A percentile compares a stretch with the other conserved stretches of the same genome.
These are phyloP conservation scores for Magnusiomyces tetraspermus DNA, from an alignment of 1,139 yeast species.

Conservation along the genomic window DNA sequence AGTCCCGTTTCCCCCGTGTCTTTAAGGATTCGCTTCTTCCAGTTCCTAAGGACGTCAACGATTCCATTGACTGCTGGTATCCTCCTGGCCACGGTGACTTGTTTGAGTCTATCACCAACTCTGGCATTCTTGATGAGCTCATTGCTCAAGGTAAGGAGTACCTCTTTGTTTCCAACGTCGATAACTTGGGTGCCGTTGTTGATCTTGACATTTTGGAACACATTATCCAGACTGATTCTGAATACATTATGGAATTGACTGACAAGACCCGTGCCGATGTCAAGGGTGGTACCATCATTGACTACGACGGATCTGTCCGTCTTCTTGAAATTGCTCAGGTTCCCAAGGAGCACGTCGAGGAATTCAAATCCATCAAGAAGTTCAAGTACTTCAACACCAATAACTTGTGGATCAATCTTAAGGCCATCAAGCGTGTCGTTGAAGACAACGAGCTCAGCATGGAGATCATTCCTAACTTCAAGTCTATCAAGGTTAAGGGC, in stretches of 20 bases:
- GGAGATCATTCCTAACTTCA: slow-evolving; percentile 93
- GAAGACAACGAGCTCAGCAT: slow-evolving; percentile 74
- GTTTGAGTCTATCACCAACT: slow-evolving; percentile 78
- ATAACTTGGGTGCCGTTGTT: slow-evolving; percentile 96
- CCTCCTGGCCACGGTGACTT: slow-evolving; percentile 99
- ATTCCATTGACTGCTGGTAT: slow-evolving; percentile 81
- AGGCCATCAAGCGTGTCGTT: slow-evolving; percentile 86
- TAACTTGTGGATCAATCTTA: slow-evolving; percentile 93
- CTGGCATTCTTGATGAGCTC: slow-evolving; percentile 87
- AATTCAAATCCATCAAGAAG: slow-evolving; percentile 93
- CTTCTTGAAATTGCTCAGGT: slow-evolving; percentile 97
- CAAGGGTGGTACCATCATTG: slow-evolving; percentile 97
- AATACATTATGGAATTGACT: slow-evolving; percentile 96
- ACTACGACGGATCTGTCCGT: slow-evolving; percentile 91
- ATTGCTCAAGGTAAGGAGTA: slow-evolving; percentile 92
- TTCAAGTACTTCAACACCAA: slow-evolving; percentile 97
- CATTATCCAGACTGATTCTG: slow-evolving; percentile 85
- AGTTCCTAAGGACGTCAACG: slow-evolving; percentile 71
- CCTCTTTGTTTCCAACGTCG: slow-evolving; percentile 94
- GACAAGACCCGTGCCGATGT: slow-evolving; percentile 99
- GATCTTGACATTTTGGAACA: slow-evolving; percentile 85
- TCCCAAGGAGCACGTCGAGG: slow-evolving; percentile 97
- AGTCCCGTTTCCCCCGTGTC: slow-evolving; percentile 92
- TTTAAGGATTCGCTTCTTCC: slow-evolving; percentile 91
- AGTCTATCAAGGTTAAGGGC: slow-evolving; percentile 69